Evolutionary conservation across 257 asterid species (phyloP).

Genomic region (Przewalskia tangutica): DNA sequence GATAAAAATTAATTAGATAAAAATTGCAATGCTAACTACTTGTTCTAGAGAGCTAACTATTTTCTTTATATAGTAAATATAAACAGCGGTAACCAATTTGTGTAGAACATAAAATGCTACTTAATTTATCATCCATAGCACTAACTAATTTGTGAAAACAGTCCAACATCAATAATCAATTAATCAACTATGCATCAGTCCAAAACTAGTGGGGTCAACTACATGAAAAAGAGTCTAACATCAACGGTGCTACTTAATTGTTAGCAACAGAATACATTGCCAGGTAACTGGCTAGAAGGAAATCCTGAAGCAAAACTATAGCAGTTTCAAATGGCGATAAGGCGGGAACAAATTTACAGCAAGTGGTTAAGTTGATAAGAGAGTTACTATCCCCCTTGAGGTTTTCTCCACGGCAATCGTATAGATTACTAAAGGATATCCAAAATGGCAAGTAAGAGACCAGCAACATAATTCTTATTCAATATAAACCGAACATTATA

Average conservation of each 20-base stretch:
- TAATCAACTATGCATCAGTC: not conserved
- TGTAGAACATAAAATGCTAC: not conserved
- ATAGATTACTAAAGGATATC: not conserved
- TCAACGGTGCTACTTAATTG: not conserved
- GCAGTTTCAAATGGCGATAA: not conserved
- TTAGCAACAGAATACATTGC: not conserved
- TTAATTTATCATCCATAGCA: not conserved
- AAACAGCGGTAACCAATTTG: not conserved
- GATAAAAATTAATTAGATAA: not conserved
- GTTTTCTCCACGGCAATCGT: not conserved
- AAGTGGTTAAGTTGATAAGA: not conserved
- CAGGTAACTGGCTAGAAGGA: not conserved
- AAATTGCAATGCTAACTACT: not conserved
- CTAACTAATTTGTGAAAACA: not conserved
- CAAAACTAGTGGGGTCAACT: not conserved
- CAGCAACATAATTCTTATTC: not conserved
- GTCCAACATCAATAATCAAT: not conserved
- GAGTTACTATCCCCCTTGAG: not conserved
- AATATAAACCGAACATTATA: not conserved
- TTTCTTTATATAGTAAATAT: not conserved
- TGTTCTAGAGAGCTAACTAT: not conserved
- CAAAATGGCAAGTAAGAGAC: not conserved
- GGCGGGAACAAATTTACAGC: not conserved
- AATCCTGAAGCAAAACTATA: not conserved
- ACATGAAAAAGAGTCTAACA: not conserved